Conservation (phyloP, 2,329 filamentous ascomycete genomes). For the Penicillium capsulatum region DNA sequence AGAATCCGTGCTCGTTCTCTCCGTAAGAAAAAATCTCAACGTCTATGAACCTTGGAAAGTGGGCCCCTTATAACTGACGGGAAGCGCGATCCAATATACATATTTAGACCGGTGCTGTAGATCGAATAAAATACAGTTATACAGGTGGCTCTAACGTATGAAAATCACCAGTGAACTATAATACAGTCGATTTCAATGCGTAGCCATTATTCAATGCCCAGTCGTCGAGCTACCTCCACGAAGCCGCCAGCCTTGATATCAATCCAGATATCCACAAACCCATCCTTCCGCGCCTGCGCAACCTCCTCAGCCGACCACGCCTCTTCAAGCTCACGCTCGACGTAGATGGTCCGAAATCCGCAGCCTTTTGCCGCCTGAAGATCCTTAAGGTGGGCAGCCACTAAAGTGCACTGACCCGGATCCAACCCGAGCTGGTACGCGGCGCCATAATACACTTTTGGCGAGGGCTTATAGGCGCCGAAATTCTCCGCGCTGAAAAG, state of each 20-base stretch:
- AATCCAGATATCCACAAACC: slow-evolving; percentile 64
- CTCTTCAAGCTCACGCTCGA: slow-evolving; percentile 66
- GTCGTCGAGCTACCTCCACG: slow-evolving; percentile 48
- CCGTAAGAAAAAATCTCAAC: no score
- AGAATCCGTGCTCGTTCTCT: no score
- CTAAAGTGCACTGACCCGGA: slow-evolving; percentile 65
- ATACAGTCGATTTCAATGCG: slow-evolving; percentile 3
- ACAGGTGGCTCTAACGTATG: no score
- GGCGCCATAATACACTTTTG: slow-evolving; percentile 65
- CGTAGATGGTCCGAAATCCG: slow-evolving; percentile 68
- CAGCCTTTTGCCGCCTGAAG: slow-evolving; percentile 60
- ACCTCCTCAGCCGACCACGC: slow-evolving; percentile 52
- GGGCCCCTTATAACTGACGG: no score
- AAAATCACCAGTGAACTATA: no score
- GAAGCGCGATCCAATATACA: no score
- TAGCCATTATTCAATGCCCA: slow-evolving; percentile 39
- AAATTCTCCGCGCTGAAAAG: slow-evolving; percentile 68
- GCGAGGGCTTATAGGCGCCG: slow-evolving; percentile 68
- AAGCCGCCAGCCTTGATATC: slow-evolving; percentile 50
- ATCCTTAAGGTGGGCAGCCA: slow-evolving; percentile 70
- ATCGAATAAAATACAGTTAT: no score
- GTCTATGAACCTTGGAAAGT: no score
- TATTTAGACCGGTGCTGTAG: no score
- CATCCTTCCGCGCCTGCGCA: slow-evolving; percentile 50
- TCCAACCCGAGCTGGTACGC: slow-evolving; percentile 54